Conservation (phyloP, 2,329 filamentous ascomycete genomes). For the Tetracladium maxilliforme region DNA sequence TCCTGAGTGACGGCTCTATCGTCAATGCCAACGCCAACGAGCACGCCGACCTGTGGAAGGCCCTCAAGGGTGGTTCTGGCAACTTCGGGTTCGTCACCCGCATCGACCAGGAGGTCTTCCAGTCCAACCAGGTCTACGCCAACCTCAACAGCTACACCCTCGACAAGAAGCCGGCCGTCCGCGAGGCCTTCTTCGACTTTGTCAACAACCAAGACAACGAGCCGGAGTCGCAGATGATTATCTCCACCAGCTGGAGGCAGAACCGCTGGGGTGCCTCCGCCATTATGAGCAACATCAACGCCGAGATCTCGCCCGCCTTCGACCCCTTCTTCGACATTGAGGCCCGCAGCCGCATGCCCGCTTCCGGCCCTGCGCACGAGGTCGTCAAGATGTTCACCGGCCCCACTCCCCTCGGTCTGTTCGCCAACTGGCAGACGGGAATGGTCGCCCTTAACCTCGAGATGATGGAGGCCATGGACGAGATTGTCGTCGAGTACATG, state of each 20-base stretch:
- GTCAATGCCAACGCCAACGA: conserved; percentile 24
- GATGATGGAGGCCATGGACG: conserved; percentile 4
- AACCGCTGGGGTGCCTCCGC: not conserved
- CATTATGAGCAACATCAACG: not conserved
- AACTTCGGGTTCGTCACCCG: conserved; percentile 37
- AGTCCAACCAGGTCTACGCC: conserved; percentile 4
- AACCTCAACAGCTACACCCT: conserved; percentile 7
- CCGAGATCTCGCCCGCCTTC: not conserved
- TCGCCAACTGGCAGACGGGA: conserved; percentile 17
- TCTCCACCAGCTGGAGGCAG: conserved; percentile 7
- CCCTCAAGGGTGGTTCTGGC: conserved; percentile 39
- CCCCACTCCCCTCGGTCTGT: conserved; percentile 6
- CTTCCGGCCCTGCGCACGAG: conserved; percentile 4
- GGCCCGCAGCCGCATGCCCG: conserved; percentile 5
- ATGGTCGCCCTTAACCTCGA: conserved; percentile 7
- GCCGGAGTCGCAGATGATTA: not conserved
- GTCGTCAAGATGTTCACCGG: conserved; percentile 6
- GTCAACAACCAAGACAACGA: too few relatives aligned
- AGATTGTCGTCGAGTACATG: conserved; percentile 5
- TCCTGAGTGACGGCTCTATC: conserved; percentile 32
- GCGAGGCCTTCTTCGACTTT: conserved; percentile 6
- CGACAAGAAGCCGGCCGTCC: conserved; percentile 4
- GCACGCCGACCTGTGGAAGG: conserved; percentile 33
- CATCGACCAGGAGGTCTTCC: conserved; percentile 24
- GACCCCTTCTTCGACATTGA: conserved; percentile 5